These are phyloP conservation scores for Pythium oligandrum DNA, from an alignment of 352 stramenopile genomes.

Conservation along the genomic window DNA sequence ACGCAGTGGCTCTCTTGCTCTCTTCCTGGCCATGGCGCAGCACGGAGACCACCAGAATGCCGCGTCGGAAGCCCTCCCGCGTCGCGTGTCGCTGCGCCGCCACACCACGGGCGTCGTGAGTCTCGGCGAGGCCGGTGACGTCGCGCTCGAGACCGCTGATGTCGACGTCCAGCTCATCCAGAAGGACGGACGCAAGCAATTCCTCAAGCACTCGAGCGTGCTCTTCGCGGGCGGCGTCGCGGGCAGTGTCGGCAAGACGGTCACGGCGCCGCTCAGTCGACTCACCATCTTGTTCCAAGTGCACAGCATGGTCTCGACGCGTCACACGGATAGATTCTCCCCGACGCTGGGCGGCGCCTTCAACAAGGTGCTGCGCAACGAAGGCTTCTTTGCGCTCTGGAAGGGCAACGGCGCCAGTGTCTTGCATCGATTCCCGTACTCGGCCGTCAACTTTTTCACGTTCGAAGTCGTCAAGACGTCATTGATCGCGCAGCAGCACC, in stretches of 20 bases:
- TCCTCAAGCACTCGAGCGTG: conserved; percentile 73
- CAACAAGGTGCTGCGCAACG: conserved; percentile 91
- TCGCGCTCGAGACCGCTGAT: conserved; percentile 76
- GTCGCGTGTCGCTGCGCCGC: conserved; percentile 52
- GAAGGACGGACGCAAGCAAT: conserved; percentile 58
- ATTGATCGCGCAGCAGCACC: conserved; percentile 61
- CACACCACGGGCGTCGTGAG: conserved; percentile 80
- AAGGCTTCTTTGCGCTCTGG: conserved; percentile 91
- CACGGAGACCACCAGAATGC: no score
- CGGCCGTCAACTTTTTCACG: conserved; percentile 95
- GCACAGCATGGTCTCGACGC: conserved; percentile 92
- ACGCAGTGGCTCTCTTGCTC: no score
- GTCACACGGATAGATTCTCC: conserved; percentile 80
- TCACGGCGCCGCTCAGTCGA: conserved; percentile 92
- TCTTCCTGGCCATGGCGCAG: no score
- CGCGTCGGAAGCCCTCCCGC: not conserved
- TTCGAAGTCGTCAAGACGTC: conserved; percentile 91
- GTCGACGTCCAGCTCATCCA: conserved; percentile 75
- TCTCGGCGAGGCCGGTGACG: conserved; percentile 70
- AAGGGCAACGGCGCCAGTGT: conserved; percentile 96
- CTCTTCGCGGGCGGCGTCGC: conserved; percentile 89
- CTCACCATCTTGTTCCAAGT: conserved; percentile 97
- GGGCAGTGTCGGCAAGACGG: conserved; percentile 94
- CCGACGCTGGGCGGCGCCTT: conserved; percentile 67
- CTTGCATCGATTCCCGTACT: conserved; percentile 96